Conservation (phyloP, 208 protist genomes). For the Entamoeba invadens region DNA sequence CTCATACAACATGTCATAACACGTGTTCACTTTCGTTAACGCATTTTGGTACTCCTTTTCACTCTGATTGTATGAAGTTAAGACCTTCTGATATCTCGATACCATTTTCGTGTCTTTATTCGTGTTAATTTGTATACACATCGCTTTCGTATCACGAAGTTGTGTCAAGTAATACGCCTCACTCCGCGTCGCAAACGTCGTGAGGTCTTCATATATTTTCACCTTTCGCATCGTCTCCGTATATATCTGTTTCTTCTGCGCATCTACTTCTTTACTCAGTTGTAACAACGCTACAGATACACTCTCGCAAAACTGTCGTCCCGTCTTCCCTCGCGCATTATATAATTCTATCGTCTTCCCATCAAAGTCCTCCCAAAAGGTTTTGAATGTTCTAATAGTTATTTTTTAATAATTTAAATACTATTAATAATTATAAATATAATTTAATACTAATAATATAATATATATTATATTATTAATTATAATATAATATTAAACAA, state of each 20-base stretch:
- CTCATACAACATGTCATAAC: neutral
- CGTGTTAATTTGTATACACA: neutral
- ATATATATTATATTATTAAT: too few relatives aligned
- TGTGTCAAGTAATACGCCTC: neutral
- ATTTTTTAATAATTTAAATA: neutral
- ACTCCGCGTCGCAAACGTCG: neutral
- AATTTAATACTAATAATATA: too few relatives aligned
- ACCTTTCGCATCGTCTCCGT: neutral
- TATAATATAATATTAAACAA: too few relatives aligned
- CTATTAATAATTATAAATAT: too few relatives aligned
- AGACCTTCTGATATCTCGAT: neutral
- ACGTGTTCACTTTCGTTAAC: neutral
- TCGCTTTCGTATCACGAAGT: neutral
- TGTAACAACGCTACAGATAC: neutral
- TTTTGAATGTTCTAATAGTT: neutral
- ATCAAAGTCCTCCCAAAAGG: neutral
- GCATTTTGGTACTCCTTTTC: neutral
- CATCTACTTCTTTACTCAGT: neutral
- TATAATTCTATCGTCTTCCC: neutral
- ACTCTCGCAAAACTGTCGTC: neutral
- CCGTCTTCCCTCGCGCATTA: neutral
- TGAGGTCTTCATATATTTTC: neutral
- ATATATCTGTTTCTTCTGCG: neutral
- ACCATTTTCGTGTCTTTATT: neutral
- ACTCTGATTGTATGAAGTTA: neutral